Percentiles rank a stretch among this genome's conserved stretches.
These are phyloP conservation scores for Priceomyces castillae DNA, from an alignment of 805 yeast species.

Conservation along the genomic window DNA sequence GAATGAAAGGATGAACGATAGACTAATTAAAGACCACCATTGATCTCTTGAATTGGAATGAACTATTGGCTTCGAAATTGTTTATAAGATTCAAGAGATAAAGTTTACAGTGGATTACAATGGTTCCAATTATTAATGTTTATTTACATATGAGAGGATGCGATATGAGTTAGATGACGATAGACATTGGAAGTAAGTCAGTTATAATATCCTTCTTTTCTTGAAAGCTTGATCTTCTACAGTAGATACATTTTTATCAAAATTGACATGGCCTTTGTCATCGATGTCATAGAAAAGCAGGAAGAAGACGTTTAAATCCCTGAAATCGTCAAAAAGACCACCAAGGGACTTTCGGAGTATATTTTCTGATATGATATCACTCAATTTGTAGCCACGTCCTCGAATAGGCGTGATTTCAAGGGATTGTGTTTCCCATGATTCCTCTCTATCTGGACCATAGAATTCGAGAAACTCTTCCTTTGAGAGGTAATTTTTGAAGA, in stretches of 20 bases:
- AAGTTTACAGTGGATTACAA: too few relatives aligned
- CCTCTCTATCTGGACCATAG: constrained; percentile 38
- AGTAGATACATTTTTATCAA: constrained; percentile 14
- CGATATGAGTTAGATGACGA: too few relatives aligned
- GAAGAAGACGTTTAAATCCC: constrained; percentile 20
- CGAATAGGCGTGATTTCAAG: constrained; percentile 26
- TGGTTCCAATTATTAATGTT: too few relatives aligned
- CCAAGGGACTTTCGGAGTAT: constrained; percentile 11
- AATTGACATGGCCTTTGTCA: constrained; percentile 22
- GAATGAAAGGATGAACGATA: too few relatives aligned
- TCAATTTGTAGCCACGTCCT: constrained; percentile 20
- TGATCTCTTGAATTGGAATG: too few relatives aligned
- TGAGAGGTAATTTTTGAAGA: constrained; percentile 53
- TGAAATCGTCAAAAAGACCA: background rate
- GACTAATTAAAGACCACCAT: too few relatives aligned
- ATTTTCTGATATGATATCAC: constrained; percentile 8
- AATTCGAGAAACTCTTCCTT: constrained; percentile 47
- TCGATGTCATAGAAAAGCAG: constrained; percentile 25
- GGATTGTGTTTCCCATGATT: constrained; percentile 8
- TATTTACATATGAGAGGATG: too few relatives aligned
- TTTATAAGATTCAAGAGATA: too few relatives aligned
- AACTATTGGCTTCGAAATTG: too few relatives aligned
- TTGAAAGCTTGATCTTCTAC: background rate
- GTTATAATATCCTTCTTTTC: background rate
- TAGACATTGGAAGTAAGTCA: too few relatives aligned